Evolutionary conservation across 768 basidiomycete genomes (phyloP).

Genomic region (Podaxis pistillaris): DNA sequence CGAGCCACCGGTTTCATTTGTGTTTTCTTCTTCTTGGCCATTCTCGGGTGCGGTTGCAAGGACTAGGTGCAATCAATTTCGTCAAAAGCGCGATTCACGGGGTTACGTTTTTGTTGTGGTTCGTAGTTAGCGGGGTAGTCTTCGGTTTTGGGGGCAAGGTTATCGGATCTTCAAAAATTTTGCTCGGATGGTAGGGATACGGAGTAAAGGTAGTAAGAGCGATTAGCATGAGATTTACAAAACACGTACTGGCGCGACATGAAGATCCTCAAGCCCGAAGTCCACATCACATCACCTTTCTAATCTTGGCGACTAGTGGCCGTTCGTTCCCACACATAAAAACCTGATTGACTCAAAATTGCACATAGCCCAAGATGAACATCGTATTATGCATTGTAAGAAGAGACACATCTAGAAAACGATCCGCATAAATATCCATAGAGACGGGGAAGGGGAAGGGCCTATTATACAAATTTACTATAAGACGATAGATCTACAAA

Average conservation of each 20-base stretch:
- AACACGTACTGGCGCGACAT: conserved; percentile 2
- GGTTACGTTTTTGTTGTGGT: neutral
- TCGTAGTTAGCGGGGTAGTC: neutral
- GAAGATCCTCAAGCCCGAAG: neutral
- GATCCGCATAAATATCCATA: conserved; percentile 15
- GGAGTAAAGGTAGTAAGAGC: neutral
- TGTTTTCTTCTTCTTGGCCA: conserved; percentile 87
- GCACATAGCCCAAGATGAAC: neutral
- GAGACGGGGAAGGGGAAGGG: conserved; percentile 5
- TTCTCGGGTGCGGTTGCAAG: conserved; percentile 23
- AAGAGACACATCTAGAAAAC: conserved; percentile 4
- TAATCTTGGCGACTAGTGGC: neutral
- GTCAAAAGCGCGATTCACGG: neutral
- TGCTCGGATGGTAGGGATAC: neutral
- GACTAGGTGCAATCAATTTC: neutral
- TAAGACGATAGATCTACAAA: conserved; percentile 15
- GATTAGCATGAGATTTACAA: conserved; percentile 1
- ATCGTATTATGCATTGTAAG: neutral
- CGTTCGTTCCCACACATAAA: conserved; percentile 3
- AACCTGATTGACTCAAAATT: neutral
- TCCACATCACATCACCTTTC: neutral
- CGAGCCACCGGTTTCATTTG: conserved; percentile 72
- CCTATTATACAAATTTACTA: conserved; percentile 16
- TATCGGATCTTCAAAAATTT: neutral
- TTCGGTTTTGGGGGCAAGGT: neutral